These are phyloP conservation scores for Ilyonectria robusta DNA, from an alignment of 2,329 filamentous ascomycete genomes.

Conservation along the genomic window DNA sequence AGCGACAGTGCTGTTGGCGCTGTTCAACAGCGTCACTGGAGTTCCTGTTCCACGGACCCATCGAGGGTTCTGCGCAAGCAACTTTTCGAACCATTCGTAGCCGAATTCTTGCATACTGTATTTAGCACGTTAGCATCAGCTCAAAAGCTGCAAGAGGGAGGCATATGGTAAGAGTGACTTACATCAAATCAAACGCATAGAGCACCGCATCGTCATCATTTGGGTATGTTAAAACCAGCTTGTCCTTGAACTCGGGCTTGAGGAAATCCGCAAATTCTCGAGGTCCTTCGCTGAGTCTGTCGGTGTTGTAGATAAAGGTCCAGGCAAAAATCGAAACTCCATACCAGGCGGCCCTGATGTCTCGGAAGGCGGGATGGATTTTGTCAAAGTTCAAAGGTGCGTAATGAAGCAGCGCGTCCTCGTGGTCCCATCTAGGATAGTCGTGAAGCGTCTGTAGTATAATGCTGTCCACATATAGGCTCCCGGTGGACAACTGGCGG, in stretches of 20 bases:
- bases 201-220: conserved; percentile 70
- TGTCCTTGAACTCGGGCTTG: conserved; percentile 64
- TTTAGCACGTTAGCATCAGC: not conserved
- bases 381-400: not conserved
- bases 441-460: not conserved
- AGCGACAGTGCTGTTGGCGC: not conserved
- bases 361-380: not conserved
- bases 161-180: not conserved
- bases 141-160: not conserved
- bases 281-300: not conserved
- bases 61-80: conserved; percentile 62
- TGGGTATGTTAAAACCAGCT: conserved; percentile 67
- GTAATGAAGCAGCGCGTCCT: not conserved
- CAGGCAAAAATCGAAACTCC: not conserved
- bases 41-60: conserved; percentile 67
- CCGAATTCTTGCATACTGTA: conserved; percentile 53
- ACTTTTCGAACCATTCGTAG: conserved; percentile 59
- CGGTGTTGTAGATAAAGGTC: not conserved
- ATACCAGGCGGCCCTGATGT: not conserved
- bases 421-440: not conserved
- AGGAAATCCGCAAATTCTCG: conserved; percentile 58
- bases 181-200: conserved; percentile 46
- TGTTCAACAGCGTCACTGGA: conserved; percentile 40
- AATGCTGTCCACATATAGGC: not conserved
- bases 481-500: not conserved